Evolutionary conservation across 495 filamentous ascomycete species (phyloP).

Genomic region (Viridothelium virens): DNA sequence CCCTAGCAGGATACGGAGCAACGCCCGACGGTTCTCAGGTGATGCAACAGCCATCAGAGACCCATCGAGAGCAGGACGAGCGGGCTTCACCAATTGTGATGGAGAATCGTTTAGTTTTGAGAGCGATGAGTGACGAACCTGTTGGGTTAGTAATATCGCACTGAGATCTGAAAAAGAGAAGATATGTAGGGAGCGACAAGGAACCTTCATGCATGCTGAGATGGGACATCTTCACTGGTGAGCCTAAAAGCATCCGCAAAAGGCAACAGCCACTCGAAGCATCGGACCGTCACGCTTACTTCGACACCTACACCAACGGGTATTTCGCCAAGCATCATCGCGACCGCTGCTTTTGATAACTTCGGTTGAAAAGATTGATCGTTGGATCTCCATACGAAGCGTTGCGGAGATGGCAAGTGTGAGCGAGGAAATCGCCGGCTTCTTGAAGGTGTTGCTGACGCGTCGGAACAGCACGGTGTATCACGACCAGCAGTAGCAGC

Average conservation of each 20-base stretch:
- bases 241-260: background rate
- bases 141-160: conserved; percentile 4
- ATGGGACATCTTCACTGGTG: background rate
- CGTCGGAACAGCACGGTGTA: conserved; percentile 61
- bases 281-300: background rate
- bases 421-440: background rate
- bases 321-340: background rate
- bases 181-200: background rate
- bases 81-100: background rate
- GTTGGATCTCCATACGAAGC: background rate
- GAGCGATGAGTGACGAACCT: background rate
- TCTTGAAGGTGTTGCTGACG: background rate
- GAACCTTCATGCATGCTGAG: background rate
- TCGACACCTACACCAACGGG: background rate
- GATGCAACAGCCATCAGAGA: background rate
- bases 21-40: background rate
- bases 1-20: background rate
- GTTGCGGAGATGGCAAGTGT: background rate
- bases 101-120: background rate
- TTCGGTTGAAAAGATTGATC: background rate
- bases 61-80: background rate
- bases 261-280: background rate
- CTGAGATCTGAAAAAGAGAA: background rate
- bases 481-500: conserved; percentile 51
- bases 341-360: background rate